Evolutionary conservation across 1,284 basidiomycete genomes (phyloP), one percentile per base, ranked within the genome.

Genomic region (Fomitopsis palustris): DNA sequence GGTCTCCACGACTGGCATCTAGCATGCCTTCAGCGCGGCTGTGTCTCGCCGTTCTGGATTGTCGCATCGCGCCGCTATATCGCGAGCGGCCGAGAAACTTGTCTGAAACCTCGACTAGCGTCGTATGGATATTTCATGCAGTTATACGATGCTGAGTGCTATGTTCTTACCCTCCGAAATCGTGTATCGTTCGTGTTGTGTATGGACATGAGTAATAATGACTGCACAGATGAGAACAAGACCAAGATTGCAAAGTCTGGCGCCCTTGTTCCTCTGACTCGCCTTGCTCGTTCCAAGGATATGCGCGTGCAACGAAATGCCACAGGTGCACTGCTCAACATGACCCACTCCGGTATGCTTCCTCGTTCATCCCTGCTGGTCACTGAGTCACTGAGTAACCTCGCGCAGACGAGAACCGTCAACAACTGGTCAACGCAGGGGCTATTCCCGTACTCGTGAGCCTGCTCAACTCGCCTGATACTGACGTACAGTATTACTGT

Each of bases 221-320:
- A 6, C 31, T 59, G 12, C 63, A 54, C 62, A 90, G 96, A 99
- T 71, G 97, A 99, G 74, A 99, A 99, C 85, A 99, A 99, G 84
- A 98, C 96, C 54, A 98, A 97, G 83, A 99, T 99, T 64, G 97
- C 97, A 57, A 98, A 98, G 80, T 98, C 96, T 4, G 97, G 97
- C 55, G 97, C 97, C 16, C 81, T 99, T 54, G 95, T 98, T 27
- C 97, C 97, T 39, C 85, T 99, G 42, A 99, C 97, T 49, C 87
- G 97, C 54, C 83, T 99, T 49, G 97, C 97, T 49, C 90, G 95
- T 62, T 98, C 96, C 33, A 99, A 98, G 77, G 97, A 99, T 75
- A 98, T 99, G 95, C 87, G 97, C 38, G 97, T 99, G 1, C 97
- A 99, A 75, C 85, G 97, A 60, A 99, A 99, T 72, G 97, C 97